Percentiles rank a stretch among this genome's conserved stretches.
These are phyloP conservation scores for Boletus albobrunnescens DNA, from an alignment of 1,284 basidiomycete species.

Conservation along the genomic window DNA sequence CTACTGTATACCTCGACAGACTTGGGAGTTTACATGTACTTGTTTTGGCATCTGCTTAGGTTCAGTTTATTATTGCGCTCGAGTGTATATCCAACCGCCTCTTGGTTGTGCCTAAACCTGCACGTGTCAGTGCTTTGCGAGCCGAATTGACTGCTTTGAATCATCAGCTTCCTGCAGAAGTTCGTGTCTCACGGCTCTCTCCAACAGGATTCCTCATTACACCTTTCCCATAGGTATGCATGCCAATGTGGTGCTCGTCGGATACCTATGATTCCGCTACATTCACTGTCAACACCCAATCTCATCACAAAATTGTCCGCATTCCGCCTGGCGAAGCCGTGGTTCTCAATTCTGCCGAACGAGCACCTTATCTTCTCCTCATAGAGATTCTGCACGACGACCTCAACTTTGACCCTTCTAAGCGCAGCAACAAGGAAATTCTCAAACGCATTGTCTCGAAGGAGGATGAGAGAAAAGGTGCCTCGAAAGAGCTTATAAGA, in stretches of 20 bases:
- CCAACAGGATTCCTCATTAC: not conserved
- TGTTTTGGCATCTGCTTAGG: slow-evolving; percentile 38
- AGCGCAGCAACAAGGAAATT: slow-evolving; percentile 81
- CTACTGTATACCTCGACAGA: not conserved
- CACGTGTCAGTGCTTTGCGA: slow-evolving; percentile 89
- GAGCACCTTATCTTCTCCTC: slow-evolving; percentile 90
- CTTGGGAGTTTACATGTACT: slow-evolving; percentile 1
- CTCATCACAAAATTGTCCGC: slow-evolving; percentile 93
- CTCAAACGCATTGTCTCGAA: slow-evolving; percentile 80
- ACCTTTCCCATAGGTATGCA: slow-evolving; percentile 68
- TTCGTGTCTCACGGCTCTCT: slow-evolving; percentile 34
- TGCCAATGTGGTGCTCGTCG: slow-evolving; percentile 93
- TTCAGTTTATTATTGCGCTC: slow-evolving; percentile 83
- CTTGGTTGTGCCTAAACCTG: slow-evolving; percentile 89
- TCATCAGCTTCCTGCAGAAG: slow-evolving; percentile 93
- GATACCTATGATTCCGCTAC: slow-evolving; percentile 44
- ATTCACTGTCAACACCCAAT: slow-evolving; percentile 41
- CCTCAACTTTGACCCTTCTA: slow-evolving; percentile 88
- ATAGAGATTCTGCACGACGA: slow-evolving; percentile 91
- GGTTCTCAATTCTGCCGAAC: slow-evolving; percentile 96
- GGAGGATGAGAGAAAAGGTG: slow-evolving; percentile 57
- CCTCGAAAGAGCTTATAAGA: slow-evolving; percentile 49
- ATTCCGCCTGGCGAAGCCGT: slow-evolving; percentile 98
- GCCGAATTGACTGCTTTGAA: slow-evolving; percentile 96
- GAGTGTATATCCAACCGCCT: slow-evolving; percentile 93